A percentile compares a stretch with the other conserved stretches of the same genome.
Evolutionary conservation across 129 eudicot species (phyloP).

Genomic region (Flaveria ramosissima): DNA sequence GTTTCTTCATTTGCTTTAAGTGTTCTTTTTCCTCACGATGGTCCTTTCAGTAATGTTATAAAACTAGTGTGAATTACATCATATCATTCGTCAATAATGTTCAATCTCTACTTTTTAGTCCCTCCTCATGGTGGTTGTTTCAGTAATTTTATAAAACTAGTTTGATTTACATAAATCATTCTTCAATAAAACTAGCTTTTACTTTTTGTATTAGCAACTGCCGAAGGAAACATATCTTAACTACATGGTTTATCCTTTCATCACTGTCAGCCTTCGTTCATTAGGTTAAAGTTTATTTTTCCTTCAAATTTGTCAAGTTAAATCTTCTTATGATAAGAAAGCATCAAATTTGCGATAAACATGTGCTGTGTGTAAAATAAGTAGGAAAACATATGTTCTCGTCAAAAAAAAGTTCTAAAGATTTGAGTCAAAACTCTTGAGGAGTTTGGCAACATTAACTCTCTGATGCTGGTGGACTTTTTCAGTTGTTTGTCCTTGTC

Average conservation of each 20-base stretch:
- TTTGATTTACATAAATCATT: background rate
- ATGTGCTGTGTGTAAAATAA: background rate
- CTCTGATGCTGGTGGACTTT: background rate
- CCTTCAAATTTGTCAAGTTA: too few relatives aligned
- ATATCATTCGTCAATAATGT: background rate
- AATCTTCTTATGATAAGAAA: background rate
- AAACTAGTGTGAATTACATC: background rate
- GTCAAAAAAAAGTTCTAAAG: background rate
- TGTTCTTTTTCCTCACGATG: background rate
- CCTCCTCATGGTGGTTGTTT: background rate
- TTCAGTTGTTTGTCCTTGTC: background rate
- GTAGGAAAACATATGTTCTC: background rate
- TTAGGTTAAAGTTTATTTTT: background rate
- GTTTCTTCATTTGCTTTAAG: background rate
- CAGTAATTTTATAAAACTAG: background rate
- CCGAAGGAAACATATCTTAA: background rate
- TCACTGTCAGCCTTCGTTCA: background rate
- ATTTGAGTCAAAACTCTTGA: background rate
- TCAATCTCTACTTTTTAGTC: background rate
- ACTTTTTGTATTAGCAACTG: background rate
- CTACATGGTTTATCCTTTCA: background rate
- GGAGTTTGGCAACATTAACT: background rate
- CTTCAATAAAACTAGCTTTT: background rate
- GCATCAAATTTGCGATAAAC: background rate
- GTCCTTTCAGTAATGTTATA: background rate